Evolutionary conservation across 768 basidiomycete genomes (phyloP).

Genomic region (Cubamyces lactineus): DNA sequence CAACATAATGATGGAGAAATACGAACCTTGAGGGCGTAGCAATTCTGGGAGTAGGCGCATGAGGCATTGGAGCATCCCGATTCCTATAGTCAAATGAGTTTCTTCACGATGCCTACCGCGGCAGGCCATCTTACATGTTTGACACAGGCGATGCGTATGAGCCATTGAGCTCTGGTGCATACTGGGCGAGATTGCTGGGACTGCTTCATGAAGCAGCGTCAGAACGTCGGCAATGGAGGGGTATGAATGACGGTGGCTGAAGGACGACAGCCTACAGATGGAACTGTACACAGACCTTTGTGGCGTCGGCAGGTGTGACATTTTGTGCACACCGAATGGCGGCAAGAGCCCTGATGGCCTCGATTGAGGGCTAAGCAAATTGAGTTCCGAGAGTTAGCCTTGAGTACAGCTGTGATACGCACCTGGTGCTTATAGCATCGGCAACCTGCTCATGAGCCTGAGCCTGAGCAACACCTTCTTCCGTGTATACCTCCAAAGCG

Average conservation of each 20-base stretch:
- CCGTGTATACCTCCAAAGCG: neutral
- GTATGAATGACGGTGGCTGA: neutral
- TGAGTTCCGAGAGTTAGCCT: neutral
- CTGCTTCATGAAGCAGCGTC: slow-evolving; percentile 28
- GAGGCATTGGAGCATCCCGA: slow-evolving; percentile 7
- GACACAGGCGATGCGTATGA: slow-evolving; percentile 13
- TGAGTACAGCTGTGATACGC: neutral
- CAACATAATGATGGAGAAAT: too few relatives aligned
- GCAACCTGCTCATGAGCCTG: neutral
- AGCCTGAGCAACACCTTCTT: neutral
- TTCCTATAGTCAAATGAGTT: slow-evolving; percentile 1
- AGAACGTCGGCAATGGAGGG: neutral
- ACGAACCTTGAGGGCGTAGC: slow-evolving; percentile 6
- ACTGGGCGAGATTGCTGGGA: slow-evolving; percentile 38
- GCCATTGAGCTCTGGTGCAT: slow-evolving; percentile 27
- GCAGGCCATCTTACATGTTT: neutral
- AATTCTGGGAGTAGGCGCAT: neutral
- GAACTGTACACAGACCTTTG: slow-evolving; percentile 35
- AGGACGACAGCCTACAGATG: neutral
- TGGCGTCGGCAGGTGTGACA: slow-evolving; percentile 38
- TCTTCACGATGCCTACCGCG: neutral
- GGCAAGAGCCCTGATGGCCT: slow-evolving; percentile 12
- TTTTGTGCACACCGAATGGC: slow-evolving; percentile 16
- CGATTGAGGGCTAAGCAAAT: neutral
- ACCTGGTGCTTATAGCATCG: slow-evolving; percentile 12